A percentile compares a stretch with the other conserved stretches of the same genome.
Conservation (phyloP, 2,329 filamentous ascomycete genomes). For the Chrysosporium keratinophilum region DNA sequence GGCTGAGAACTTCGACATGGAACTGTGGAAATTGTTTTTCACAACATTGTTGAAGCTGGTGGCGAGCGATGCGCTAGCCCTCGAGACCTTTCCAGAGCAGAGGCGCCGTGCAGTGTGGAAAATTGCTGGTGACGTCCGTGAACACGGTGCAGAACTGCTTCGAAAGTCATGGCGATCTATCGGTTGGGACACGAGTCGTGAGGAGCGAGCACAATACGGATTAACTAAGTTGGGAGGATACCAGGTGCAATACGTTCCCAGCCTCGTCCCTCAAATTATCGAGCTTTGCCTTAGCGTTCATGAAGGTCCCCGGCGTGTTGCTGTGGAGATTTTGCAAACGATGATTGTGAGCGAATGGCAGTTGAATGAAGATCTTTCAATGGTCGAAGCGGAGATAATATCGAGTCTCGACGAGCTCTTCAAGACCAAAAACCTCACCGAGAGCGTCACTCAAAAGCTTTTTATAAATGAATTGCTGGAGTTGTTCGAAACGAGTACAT, state of each 20-base stretch:
- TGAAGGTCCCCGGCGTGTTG: conserved; percentile 76
- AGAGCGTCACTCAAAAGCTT: conserved; percentile 81
- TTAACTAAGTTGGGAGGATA: conserved; percentile 84
- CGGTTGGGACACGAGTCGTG: conserved; percentile 80
- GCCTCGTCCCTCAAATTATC: conserved; percentile 80
- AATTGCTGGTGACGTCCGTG: conserved; percentile 90
- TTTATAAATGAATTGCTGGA: conserved; percentile 79
- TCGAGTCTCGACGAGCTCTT: conserved; percentile 84
- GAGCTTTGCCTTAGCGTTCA: conserved; percentile 93
- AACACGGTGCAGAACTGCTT: conserved; percentile 78
- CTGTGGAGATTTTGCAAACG: conserved; percentile 84
- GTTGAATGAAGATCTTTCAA: conserved; percentile 77
- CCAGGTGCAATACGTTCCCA: conserved; percentile 95
- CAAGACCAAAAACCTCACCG: conserved; percentile 76
- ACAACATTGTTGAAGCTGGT: conserved; percentile 79
- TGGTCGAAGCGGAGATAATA: conserved; percentile 93
- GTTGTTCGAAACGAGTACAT: conserved; percentile 62
- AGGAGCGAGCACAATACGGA: conserved; percentile 68
- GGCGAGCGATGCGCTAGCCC: conserved; percentile 72
- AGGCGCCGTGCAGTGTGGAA: conserved; percentile 97
- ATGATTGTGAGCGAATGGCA: conserved; percentile 99
- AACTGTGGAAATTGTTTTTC: conserved; percentile 90
- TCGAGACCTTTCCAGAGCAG: conserved; percentile 95
- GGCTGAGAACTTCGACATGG: conserved; percentile 81
- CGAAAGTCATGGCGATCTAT: conserved; percentile 86